Evolutionary conservation across 768 basidiomycete species (phyloP), one percentile per base, ranked within the genome.

Genomic region (Leccinum uliginosum): DNA sequence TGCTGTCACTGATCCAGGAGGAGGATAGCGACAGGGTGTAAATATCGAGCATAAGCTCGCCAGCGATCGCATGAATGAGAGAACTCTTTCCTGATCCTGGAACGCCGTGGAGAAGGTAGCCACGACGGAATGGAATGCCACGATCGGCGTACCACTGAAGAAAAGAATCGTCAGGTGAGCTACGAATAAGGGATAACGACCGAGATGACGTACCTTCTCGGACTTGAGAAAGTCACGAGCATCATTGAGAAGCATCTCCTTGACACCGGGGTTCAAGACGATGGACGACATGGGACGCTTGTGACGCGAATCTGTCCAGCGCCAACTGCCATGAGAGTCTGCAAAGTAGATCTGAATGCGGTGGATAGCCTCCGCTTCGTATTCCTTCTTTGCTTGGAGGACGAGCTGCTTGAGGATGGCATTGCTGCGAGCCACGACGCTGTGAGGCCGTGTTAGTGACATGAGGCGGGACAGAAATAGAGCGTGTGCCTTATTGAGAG

Each of bases 261-360:
- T 93, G 44, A 93, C 90, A 51, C 92, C 92, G 0, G 85, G 87
- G 65, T 92, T 89, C 56, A 93, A 80, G 6, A 94, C 91, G 64
- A 93, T 93, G 65, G 86, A 89, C 12, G 81, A 82, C 78, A 94
- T 81, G n/a, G 92, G 91, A 19, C 92, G 83, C 73, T 93, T 93
- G 73, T 92, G 88, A 50, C 91, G 77, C 19, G 87, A 89, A 71
- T 92, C 91, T 0, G 89, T 89, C 85, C 87, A 91, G 35, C 91
- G 79, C 92, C 92, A 94, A 50, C 83, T 84, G 30, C 90, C 91
- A 69, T 91, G 89, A 5, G 86, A 86, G 71, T 93, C 92, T 15
- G 91, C 90, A 67, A 92, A 91, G 68, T 91, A 93, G 32, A 94
- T 91, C 70, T 91, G 89, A 60, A 94, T 91, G 44, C 89, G 83